phyloP scores from a whole-genome alignment of 805 yeast genomes.

The Spathaspora girioi region DNA sequence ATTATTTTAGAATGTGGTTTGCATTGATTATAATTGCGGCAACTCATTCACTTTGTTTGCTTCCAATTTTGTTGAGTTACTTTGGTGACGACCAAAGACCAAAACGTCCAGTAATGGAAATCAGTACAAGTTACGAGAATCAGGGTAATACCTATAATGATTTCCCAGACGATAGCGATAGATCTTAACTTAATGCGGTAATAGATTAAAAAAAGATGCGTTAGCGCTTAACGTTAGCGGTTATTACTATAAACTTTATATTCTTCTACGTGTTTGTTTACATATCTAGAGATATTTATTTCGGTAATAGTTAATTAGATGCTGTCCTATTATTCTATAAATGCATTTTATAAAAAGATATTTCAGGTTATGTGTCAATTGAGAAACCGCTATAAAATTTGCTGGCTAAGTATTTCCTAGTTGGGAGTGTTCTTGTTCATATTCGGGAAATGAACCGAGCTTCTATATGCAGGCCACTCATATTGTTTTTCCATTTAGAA shows the following conservation, averaged over 20 bases:
- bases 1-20: conserved; percentile 94
- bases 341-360: no score
- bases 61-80: conserved; percentile 69
- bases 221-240: no score
- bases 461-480: not conserved
- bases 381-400: not conserved
- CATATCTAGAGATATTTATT: no score
- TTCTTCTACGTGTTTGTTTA: no score
- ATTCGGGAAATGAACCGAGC: not conserved
- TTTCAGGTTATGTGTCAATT: not conserved
- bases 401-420: not conserved
- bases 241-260: no score
- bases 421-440: not conserved
- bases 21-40: conserved; percentile 74
- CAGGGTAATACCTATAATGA: not conserved
- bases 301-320: no score
- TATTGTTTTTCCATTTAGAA: not conserved
- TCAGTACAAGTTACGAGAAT: not conserved
- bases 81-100: conserved; percentile 17
- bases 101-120: not conserved
- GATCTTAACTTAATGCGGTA: not conserved
- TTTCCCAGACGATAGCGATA: not conserved
- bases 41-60: conserved; percentile 69
- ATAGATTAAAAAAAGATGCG: no score
- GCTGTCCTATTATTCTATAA: no score